phyloP scores from a whole-genome alignment of 1,284 basidiomycete species.

The Trichosporon ovoides region DNA sequence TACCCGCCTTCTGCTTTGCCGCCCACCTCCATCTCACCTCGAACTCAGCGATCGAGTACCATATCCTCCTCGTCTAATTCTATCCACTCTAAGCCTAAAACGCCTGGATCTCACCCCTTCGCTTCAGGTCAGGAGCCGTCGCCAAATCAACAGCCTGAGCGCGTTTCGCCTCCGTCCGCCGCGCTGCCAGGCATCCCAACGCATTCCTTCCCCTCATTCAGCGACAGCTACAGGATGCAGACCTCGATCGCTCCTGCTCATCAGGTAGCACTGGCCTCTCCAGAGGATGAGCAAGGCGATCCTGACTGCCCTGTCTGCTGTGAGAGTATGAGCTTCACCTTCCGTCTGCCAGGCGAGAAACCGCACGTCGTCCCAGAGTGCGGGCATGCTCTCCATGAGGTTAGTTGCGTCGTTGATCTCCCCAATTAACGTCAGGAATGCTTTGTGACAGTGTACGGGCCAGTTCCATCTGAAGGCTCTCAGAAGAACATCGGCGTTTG shows the following conservation, averaged over 20 bases:
- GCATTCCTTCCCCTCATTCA: slow-evolving; percentile 29
- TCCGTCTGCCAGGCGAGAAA: slow-evolving; percentile 77
- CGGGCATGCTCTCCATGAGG: slow-evolving; percentile 94
- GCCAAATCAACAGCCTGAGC: slow-evolving; percentile 12
- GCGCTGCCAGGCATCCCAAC: slow-evolving; percentile 9
- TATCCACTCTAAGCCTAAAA: slow-evolving; percentile 20
- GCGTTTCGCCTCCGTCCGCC: slow-evolving; percentile 5
- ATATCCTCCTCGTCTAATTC: slow-evolving; percentile 25
- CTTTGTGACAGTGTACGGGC: slow-evolving; percentile 91
- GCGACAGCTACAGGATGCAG: slow-evolving; percentile 21
- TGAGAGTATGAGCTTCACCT: slow-evolving; percentile 44
- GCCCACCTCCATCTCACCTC: background rate
- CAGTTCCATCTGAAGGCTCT: slow-evolving; percentile 60
- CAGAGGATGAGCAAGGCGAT: slow-evolving; percentile 34
- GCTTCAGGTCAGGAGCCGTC: slow-evolving; percentile 19
- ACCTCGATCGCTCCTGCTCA: slow-evolving; percentile 22
- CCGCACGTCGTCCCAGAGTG: slow-evolving; percentile 94
- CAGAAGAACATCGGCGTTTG: slow-evolving; percentile 86
- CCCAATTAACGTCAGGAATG: slow-evolving; percentile 61
- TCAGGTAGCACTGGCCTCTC: slow-evolving; percentile 38
- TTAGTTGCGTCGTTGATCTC: slow-evolving; percentile 48
- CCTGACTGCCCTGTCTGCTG: slow-evolving; percentile 48
- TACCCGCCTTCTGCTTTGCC: background rate
- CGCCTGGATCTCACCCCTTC: slow-evolving; percentile 31
- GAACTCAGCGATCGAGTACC: slow-evolving; percentile 19